Evolutionary conservation across 2,329 filamentous ascomycete genomes (phyloP).

Genomic region (Trichoderma hamatum): DNA sequence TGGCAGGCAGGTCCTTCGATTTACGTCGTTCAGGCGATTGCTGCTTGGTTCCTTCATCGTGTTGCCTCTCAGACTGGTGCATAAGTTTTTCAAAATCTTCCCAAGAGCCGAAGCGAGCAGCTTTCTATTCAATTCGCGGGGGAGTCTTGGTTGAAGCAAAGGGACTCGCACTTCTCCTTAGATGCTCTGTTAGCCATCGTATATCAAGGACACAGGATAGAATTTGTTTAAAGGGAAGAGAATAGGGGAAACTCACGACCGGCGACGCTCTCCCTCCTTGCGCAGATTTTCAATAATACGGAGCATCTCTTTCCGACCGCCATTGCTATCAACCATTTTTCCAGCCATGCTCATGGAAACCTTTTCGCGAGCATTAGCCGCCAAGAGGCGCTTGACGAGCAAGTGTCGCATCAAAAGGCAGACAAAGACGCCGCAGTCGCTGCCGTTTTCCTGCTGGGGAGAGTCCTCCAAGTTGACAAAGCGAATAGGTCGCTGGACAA

Average conservation of each 20-base stretch:
- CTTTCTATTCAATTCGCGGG: constrained; percentile 49
- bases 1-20: neutral
- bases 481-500: constrained; percentile 68
- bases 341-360: constrained; percentile 92
- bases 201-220: neutral
- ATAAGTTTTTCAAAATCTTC: constrained; percentile 37
- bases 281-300: constrained; percentile 84
- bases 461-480: constrained; percentile 84
- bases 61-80: constrained; percentile 27
- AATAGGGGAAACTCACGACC: constrained; percentile 64
- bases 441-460: constrained; percentile 89
- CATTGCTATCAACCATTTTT: constrained; percentile 77
- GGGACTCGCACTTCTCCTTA: constrained; percentile 45
- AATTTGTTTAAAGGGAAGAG: neutral
- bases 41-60: neutral
- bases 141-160: constrained; percentile 45
- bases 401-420: constrained; percentile 94
- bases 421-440: constrained; percentile 94
- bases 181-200: constrained; percentile 18
- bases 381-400: constrained; percentile 80
- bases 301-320: constrained; percentile 87
- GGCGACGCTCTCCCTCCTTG: constrained; percentile 82
- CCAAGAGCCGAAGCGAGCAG: constrained; percentile 39
- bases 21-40: neutral
- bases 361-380: constrained; percentile 78